Evolutionary conservation across 2,329 filamentous ascomycete species (phyloP).

Genomic region (Fusarium odoratissimum): DNA sequence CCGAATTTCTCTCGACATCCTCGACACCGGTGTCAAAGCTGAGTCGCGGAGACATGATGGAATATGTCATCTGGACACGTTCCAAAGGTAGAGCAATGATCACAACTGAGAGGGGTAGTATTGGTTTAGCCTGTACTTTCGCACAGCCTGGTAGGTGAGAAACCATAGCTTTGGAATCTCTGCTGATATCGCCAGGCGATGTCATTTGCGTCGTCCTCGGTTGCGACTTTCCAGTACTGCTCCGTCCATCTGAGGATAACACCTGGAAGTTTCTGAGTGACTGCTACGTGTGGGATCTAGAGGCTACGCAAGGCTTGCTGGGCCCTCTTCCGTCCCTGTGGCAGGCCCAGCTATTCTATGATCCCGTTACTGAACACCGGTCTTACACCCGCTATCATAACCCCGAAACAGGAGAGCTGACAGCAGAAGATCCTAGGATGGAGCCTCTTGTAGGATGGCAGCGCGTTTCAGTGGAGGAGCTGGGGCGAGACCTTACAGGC

Average conservation of each 20-base stretch:
- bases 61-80: background rate
- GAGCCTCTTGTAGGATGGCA: background rate
- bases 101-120: background rate
- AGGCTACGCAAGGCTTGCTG: background rate
- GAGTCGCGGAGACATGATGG: background rate
- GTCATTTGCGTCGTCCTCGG: background rate
- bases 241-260: background rate
- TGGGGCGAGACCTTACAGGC: background rate
- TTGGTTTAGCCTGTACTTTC: background rate
- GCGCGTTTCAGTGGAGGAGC: background rate
- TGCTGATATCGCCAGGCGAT: background rate
- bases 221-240: background rate
- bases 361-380: fast-evolving
- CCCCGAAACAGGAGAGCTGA: background rate
- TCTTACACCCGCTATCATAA: background rate
- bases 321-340: background rate
- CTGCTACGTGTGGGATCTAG: background rate
- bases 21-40: background rate
- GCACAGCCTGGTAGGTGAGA: background rate
- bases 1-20: background rate
- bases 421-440: background rate
- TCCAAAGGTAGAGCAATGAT: background rate
- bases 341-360: background rate
- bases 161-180: fast-evolving
- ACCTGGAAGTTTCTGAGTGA: background rate